Conservation (phyloP, 129 eudicot genomes). For the Lactuca sativa region DNA sequence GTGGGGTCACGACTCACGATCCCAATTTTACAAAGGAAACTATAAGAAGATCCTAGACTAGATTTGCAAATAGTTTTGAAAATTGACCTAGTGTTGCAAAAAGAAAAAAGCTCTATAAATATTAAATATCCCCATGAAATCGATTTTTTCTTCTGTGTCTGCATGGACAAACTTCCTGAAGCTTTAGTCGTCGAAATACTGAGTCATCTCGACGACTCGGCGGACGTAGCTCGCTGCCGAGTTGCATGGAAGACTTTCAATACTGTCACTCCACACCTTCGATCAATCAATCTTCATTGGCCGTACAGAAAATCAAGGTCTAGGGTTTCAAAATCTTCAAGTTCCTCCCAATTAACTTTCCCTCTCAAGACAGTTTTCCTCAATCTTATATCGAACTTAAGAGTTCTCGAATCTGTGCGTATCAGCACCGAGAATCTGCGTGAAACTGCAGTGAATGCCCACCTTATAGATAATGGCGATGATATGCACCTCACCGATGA, state of each 20-base stretch:
- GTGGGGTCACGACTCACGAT: no score
- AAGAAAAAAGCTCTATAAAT: no score
- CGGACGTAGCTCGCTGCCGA: constrained; percentile 54
- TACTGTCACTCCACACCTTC: constrained; percentile 37
- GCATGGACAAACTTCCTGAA: constrained; percentile 52
- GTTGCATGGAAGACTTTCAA: constrained; percentile 41
- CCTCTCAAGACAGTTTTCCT: constrained; percentile 35
- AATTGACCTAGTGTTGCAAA: no score
- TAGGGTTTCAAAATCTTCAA: constrained; percentile 23
- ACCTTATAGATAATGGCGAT: background rate
- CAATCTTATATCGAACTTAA: constrained; percentile 22
- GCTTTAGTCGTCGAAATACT: constrained; percentile 51
- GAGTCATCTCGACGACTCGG: constrained; percentile 51
- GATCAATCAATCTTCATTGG: constrained; percentile 50
- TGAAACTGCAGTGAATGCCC: constrained; percentile 33
- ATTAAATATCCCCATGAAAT: background rate
- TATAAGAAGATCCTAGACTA: no score
- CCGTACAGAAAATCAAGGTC: constrained; percentile 50
- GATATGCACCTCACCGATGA: no score
- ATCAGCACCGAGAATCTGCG: constrained; percentile 50
- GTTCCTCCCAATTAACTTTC: background rate
- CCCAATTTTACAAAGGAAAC: no score
- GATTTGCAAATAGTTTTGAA: no score
- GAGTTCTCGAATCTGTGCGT: constrained; percentile 37
- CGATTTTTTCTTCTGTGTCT: background rate